A percentile compares a stretch with the other conserved stretches of the same genome.
Evolutionary conservation across 495 filamentous ascomycete genomes (phyloP).

Genomic region (Neurospora africana): DNA sequence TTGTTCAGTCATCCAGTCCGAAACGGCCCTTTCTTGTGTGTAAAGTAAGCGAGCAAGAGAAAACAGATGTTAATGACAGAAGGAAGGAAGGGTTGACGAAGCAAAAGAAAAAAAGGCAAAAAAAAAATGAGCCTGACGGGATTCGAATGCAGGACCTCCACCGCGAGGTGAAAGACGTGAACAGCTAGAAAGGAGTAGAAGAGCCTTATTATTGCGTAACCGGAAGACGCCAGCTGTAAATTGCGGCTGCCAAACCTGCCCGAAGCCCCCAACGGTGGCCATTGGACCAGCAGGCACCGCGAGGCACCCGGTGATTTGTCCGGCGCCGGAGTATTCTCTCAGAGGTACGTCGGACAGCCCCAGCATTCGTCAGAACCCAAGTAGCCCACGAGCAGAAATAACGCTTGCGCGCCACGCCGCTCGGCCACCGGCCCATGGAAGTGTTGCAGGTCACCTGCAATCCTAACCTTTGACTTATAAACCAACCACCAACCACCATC

Average conservation of each 20-base stretch:
- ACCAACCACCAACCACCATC: neutral
- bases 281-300: neutral
- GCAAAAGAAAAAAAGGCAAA: neutral
- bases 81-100: too few relatives aligned
- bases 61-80: too few relatives aligned
- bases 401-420: neutral
- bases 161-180: neutral
- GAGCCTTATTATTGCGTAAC: neutral
- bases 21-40: too few relatives aligned
- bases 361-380: neutral
- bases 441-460: neutral
- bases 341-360: neutral
- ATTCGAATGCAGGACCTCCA: neutral
- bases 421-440: neutral
- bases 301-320: neutral
- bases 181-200: neutral
- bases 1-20: too few relatives aligned
- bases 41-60: too few relatives aligned
- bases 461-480: neutral
- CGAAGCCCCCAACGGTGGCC: neutral
- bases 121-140: neutral
- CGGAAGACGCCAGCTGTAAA: neutral
- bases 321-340: neutral
- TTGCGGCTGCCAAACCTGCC: neutral
- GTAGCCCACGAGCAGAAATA: neutral